These are phyloP conservation scores for Ostreobium quekettii DNA, from an alignment of 139 green algal genomes.

Conservation along the genomic window DNA sequence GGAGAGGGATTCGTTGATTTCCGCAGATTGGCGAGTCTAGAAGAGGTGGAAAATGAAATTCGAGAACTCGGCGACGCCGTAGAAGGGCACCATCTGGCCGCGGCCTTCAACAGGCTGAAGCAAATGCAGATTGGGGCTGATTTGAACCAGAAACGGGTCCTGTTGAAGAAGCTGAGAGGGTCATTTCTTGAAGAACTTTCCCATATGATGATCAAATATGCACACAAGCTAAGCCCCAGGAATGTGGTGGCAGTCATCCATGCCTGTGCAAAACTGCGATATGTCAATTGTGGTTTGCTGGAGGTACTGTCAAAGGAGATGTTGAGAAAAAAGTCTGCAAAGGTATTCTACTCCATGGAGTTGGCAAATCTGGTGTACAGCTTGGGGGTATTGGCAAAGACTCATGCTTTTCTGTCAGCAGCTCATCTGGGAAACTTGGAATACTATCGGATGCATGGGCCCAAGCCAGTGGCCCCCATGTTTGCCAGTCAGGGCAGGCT, in stretches of 20 bases:
- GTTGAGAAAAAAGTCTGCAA: background rate
- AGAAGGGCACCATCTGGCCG: background rate
- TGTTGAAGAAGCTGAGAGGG: too few species aligned
- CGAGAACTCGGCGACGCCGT: background rate
- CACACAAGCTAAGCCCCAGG: background rate
- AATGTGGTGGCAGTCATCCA: background rate
- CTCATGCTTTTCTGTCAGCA: conserved; percentile 2
- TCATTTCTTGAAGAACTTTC: background rate
- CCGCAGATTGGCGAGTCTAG: background rate
- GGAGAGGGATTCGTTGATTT: conserved; percentile 3
- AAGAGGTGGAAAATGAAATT: background rate
- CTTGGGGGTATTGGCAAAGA: background rate
- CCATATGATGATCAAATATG: background rate
- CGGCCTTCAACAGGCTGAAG: conserved; percentile 7
- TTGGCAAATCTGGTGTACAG: background rate
- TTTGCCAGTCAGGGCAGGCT: background rate
- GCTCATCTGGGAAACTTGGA: conserved; percentile 1
- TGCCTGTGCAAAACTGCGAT: conserved; percentile 14
- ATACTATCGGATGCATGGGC: conserved; percentile 1
- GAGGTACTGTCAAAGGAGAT: background rate
- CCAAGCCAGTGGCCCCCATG: background rate
- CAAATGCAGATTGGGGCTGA: background rate
- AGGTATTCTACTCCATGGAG: conserved; percentile 3
- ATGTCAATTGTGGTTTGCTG: conserved; percentile 1
- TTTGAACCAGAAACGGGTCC: too few species aligned